Conservation (phyloP, 1,139 yeast species). For the Taphrina communis region DNA sequence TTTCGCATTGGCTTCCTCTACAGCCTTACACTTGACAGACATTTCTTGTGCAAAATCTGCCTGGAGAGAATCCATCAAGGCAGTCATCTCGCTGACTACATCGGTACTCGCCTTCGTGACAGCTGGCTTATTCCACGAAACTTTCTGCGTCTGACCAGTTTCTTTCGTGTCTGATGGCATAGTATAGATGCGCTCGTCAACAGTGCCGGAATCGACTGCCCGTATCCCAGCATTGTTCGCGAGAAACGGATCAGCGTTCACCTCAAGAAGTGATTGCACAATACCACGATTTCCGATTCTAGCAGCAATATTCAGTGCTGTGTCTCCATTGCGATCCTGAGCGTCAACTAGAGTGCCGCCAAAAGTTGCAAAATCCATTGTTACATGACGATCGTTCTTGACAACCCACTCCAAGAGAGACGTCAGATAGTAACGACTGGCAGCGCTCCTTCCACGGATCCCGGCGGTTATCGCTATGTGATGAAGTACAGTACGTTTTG, state of each 20-base stretch:
- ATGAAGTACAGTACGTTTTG: conserved; percentile 86
- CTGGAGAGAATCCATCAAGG: conserved; percentile 50
- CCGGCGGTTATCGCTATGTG: conserved; percentile 85
- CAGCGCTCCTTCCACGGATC: conserved; percentile 69
- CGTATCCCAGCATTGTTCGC: conserved; percentile 84
- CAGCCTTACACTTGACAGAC: conserved; percentile 55
- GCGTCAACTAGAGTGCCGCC: conserved; percentile 71
- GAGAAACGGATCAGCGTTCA: conserved; percentile 81
- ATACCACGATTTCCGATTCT: conserved; percentile 83
- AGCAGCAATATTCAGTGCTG: conserved; percentile 86
- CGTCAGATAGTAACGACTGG: conserved; percentile 76
- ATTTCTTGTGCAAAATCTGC: conserved; percentile 60
- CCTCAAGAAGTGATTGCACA: conserved; percentile 76
- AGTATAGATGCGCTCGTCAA: conserved; percentile 16
- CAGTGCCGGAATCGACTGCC: conserved; percentile 81
- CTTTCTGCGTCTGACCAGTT: background rate
- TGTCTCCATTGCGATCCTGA: conserved; percentile 85
- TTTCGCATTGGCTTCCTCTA: conserved; percentile 58
- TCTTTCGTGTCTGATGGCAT: background rate
- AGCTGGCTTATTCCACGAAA: conserved; percentile 10
- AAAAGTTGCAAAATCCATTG: conserved; percentile 64
- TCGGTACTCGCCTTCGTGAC: conserved; percentile 24
- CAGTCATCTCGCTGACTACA: conserved; percentile 54
- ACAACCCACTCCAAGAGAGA: conserved; percentile 83
- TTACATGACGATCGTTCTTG: conserved; percentile 55